A percentile compares a stretch with the other conserved stretches of the same genome.
phyloP scores from a whole-genome alignment of 1,139 yeast genomes.

The Groenewaldozyma auringiensis region DNA sequence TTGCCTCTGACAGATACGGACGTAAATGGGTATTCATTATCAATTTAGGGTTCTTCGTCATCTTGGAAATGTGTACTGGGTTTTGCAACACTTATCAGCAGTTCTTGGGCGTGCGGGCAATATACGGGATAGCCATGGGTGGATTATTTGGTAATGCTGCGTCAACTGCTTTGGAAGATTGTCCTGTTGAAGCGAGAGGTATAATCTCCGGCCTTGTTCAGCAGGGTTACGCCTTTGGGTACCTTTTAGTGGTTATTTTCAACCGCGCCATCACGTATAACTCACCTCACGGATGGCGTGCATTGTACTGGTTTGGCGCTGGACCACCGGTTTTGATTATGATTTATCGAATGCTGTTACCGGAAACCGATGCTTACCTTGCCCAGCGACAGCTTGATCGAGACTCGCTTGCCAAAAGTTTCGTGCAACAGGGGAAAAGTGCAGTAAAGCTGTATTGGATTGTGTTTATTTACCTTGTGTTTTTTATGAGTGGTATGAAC shows the following conservation, averaged over 20 bases:
- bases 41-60: slow-evolving; percentile 46
- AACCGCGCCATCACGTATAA: slow-evolving; percentile 51
- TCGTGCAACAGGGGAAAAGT: slow-evolving; percentile 22
- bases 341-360: slow-evolving; percentile 46
- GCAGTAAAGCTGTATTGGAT: slow-evolving; percentile 34
- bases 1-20: slow-evolving; percentile 60
- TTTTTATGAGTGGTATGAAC: slow-evolving; percentile 58
- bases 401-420: slow-evolving; percentile 18
- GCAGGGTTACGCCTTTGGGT: slow-evolving; percentile 68
- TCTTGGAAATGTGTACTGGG: slow-evolving; percentile 64
- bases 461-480: slow-evolving; percentile 41
- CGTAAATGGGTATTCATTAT: slow-evolving; percentile 61
- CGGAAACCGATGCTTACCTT: slow-evolving; percentile 55
- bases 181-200: slow-evolving; percentile 54
- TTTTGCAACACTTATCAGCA: slow-evolving; percentile 57
- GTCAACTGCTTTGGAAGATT: slow-evolving; percentile 60
- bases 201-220: slow-evolving; percentile 60
- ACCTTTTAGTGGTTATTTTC: slow-evolving; percentile 56
- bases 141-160: slow-evolving; percentile 64
- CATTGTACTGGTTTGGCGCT: slow-evolving; percentile 73
- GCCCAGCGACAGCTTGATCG: slow-evolving; percentile 23
- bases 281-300: slow-evolving; percentile 58
- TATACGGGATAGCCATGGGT: slow-evolving; percentile 65
- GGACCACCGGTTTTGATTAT: slow-evolving; percentile 56
- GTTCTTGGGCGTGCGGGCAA: slow-evolving; percentile 62